Evolutionary conservation across 768 basidiomycete species (phyloP).

Genomic region (Exidia glandulosa): DNA sequence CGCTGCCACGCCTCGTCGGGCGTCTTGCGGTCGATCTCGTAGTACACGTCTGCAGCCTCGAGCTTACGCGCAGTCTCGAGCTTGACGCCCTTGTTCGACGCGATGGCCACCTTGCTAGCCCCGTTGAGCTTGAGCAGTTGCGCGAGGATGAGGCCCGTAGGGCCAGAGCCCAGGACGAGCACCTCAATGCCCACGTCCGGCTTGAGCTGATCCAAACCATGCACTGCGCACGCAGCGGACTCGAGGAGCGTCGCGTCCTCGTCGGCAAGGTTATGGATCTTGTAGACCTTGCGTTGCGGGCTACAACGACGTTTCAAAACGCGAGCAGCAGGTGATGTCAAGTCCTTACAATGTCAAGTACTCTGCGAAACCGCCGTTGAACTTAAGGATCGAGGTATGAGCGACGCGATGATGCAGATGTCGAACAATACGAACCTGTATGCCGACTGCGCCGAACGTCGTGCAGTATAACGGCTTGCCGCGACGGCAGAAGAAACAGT

Average conservation of each 20-base stretch:
- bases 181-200: slow-evolving; percentile 78
- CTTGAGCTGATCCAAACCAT: slow-evolving; percentile 80
- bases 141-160: slow-evolving; percentile 82
- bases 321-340: background rate
- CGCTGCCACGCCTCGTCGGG: slow-evolving; percentile 72
- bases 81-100: slow-evolving; percentile 75
- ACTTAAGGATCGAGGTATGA: too few species aligned
- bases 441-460: slow-evolving; percentile 70
- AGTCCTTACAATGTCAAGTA: slow-evolving; percentile 73
- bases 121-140: slow-evolving; percentile 56
- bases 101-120: slow-evolving; percentile 13
- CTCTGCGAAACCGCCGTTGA: slow-evolving; percentile 82
- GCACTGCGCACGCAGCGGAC: slow-evolving; percentile 84
- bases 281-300: slow-evolving; percentile 69
- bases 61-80: slow-evolving; percentile 76
- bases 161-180: slow-evolving; percentile 80
- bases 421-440: too few species aligned
- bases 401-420: too few species aligned
- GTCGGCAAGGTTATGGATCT: slow-evolving; percentile 77
- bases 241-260: slow-evolving; percentile 83
- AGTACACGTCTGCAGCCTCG: slow-evolving; percentile 72
- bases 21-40: slow-evolving; percentile 69
- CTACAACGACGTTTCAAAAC: slow-evolving; percentile 25
- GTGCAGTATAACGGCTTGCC: slow-evolving; percentile 79
- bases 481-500: slow-evolving; percentile 80